Evolutionary conservation across 2,329 filamentous ascomycete genomes (phyloP).

Genomic region (Apiospora saccharicola): DNA sequence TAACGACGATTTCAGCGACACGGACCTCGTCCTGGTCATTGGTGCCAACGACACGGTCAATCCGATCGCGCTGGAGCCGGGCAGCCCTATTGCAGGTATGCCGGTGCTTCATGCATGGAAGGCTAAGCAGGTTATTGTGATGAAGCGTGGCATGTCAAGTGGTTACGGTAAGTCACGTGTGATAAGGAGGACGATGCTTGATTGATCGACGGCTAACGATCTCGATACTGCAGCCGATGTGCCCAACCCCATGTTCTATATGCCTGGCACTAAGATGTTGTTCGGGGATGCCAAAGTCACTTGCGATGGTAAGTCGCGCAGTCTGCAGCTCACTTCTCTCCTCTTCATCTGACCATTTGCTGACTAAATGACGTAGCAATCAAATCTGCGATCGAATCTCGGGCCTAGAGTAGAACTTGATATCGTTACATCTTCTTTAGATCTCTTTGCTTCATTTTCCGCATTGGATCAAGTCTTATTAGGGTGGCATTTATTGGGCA

Average conservation of each 20-base stretch:
- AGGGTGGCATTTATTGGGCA: background rate
- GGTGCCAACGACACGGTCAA: slow-evolving; percentile 95
- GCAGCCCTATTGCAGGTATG: slow-evolving; percentile 89
- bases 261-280: slow-evolving; percentile 88
- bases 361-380: slow-evolving; percentile 43
- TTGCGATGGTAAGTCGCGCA: slow-evolving; percentile 72
- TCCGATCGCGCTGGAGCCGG: slow-evolving; percentile 84
- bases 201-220: slow-evolving; percentile 6
- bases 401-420: slow-evolving; percentile 35
- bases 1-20: slow-evolving; percentile 88
- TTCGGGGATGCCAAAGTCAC: slow-evolving; percentile 89
- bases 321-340: background rate
- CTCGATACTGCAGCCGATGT: slow-evolving; percentile 70
- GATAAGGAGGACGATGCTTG: background rate
- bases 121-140: slow-evolving; percentile 90
- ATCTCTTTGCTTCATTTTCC: background rate
- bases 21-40: slow-evolving; percentile 87
- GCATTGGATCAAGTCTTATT: background rate
- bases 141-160: slow-evolving; percentile 90
- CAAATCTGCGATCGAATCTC: slow-evolving; percentile 48
- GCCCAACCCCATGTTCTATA: slow-evolving; percentile 92
- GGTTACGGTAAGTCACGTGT: slow-evolving; percentile 72
- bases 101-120: slow-evolving; percentile 93
- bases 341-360: slow-evolving; percentile 9
- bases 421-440: background rate